phyloP scores from a whole-genome alignment of 2,329 filamentous ascomycete genomes.

The Sordariomycetes sp. region DNA sequence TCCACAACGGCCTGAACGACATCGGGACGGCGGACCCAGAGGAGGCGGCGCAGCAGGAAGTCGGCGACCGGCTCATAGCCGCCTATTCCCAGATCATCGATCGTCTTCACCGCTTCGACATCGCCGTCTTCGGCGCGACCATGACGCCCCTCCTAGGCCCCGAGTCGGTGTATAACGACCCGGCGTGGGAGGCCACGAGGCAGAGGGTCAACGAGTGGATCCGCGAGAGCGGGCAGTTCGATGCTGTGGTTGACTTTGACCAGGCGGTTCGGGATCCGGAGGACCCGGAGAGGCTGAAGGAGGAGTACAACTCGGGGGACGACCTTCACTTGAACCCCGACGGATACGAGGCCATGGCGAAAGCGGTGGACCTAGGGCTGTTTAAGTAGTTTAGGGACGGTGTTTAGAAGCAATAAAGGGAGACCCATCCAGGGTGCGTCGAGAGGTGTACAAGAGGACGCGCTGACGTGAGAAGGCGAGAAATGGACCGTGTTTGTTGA shows the following conservation, averaged over 20 bases:
- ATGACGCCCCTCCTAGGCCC: constrained; percentile 32
- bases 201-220: constrained; percentile 50
- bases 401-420: background rate
- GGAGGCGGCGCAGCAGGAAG: constrained; percentile 25
- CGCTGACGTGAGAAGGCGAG: background rate
- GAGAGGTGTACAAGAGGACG: background rate
- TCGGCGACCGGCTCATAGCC: constrained; percentile 36
- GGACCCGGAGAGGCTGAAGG: constrained; percentile 24
- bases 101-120: constrained; percentile 37
- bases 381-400: constrained; percentile 24
- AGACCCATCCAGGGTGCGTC: background rate
- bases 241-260: constrained; percentile 54
- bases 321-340: constrained; percentile 46
- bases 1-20: constrained; percentile 56
- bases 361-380: constrained; percentile 38
- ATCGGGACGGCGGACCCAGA: constrained; percentile 41
- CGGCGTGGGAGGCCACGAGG: constrained; percentile 40
- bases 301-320: constrained; percentile 43
- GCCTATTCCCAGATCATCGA: constrained; percentile 46
- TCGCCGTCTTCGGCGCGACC: constrained; percentile 48
- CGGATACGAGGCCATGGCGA: constrained; percentile 46
- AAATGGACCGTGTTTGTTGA: background rate
- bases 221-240: constrained; percentile 39
- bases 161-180: constrained; percentile 37
- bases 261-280: constrained; percentile 35